phyloP scores from a whole-genome alignment of 495 filamentous ascomycete genomes.

The Saxophila tyrrhenica region DNA sequence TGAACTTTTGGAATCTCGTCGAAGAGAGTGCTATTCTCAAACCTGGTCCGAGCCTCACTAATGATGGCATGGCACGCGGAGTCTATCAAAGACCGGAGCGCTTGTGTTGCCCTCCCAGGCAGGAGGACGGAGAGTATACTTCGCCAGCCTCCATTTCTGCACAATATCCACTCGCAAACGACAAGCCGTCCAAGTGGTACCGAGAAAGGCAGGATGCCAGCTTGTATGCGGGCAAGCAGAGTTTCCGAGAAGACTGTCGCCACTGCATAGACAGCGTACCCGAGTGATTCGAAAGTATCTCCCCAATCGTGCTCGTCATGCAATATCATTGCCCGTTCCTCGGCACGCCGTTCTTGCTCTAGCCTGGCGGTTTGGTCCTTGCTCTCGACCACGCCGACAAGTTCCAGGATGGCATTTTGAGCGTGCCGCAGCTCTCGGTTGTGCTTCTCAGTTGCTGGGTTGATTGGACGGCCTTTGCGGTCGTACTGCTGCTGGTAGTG shows the following conservation, averaged over 20 bases:
- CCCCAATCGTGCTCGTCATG: conserved; percentile 12
- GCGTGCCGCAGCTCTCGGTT: conserved; percentile 23
- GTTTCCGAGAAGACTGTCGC: not conserved
- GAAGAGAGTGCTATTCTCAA: too few species aligned
- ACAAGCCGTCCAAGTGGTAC: not conserved
- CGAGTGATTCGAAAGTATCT: not conserved
- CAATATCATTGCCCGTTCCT: conserved; percentile 10
- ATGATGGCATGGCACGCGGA: not conserved
- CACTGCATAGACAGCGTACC: not conserved
- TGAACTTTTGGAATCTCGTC: too few species aligned
- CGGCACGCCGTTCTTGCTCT: not conserved
- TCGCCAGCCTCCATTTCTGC: not conserved
- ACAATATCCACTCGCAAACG: not conserved
- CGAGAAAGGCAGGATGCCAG: conserved; percentile 2
- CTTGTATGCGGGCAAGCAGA: not conserved
- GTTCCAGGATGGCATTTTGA: conserved; percentile 27
- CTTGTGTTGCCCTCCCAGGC: not conserved
- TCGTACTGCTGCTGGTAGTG: conserved; percentile 24
- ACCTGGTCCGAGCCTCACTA: not conserved
- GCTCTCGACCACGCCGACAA: conserved; percentile 27
- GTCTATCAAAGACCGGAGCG: not conserved
- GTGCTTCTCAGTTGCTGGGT: conserved; percentile 21
- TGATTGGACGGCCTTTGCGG: conserved; percentile 27
- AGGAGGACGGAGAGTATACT: not conserved
- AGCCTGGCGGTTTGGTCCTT: not conserved